Base-by-base conservation (phyloP, 345 rosid genomes). In the Cochlearia excelsa region DNA sequence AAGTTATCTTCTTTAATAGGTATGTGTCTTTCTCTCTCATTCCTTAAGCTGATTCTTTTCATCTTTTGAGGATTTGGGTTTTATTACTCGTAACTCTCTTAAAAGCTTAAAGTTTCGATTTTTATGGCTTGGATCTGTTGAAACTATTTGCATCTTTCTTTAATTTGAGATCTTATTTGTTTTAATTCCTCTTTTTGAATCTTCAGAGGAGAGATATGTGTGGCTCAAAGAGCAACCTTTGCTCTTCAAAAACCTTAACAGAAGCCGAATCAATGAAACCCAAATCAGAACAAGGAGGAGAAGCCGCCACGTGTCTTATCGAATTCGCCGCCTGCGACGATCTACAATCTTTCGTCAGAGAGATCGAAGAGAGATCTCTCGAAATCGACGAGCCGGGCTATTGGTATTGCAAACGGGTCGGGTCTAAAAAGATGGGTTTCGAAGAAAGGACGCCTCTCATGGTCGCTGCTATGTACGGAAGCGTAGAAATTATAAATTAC, bases 401-500 rank as follows among this genome's bases (percentile, higher is more conserved):
- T 11, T 92, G 98, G 98, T 92, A 92, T 49, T 80, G 87, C 26
- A 56, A 82, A 69, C 73, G 78, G 49, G 63, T 77, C 33, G 88
- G 97, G 59, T 82, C 83, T 2, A 86, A 68, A 56, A 88, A 78
- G 85, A 88, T 92, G 98, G 94, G 91, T 30, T 71, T 83, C 10
- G 87, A 84, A 59, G 80, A 80, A 66, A 86, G 91, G 68, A 88
- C 95, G 4, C 97, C 97, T 2, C 75, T 92, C 3, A 78, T 84
- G 86, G 82, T 92, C 57, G 98, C 97, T 38, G 83, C 91, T 63
- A 69, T 80, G 86, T 86, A 79, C 31, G 98, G 96, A 57, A 88
- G 93, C 68, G 3, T 28, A 42, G 71, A 72, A 34, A 84, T 92
- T 57, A 48, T 81, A 73, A 79, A 74, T 75, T 88, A 83, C 57